phyloP scores from a whole-genome alignment of 768 basidiomycete species.

The Ramaria rubella region DNA sequence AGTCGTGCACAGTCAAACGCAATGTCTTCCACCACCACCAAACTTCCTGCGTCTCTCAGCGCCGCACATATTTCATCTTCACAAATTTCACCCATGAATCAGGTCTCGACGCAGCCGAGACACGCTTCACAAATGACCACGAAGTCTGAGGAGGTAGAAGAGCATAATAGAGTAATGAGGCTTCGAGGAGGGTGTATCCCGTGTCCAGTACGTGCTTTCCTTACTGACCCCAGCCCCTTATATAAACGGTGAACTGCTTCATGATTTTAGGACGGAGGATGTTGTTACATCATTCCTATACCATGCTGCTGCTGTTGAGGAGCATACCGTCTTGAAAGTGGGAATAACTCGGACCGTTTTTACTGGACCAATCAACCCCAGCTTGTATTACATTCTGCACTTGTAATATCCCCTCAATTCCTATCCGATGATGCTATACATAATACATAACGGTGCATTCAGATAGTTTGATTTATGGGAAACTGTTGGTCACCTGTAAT shows the following conservation, averaged over 20 bases:
- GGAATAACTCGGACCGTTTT: no score
- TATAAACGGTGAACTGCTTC: not conserved
- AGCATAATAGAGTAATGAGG: slow-evolving; percentile 5
- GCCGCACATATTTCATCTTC: not conserved
- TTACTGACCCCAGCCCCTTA: not conserved
- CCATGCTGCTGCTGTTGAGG: slow-evolving; percentile 5
- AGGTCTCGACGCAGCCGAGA: not conserved
- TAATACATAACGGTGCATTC: no score
- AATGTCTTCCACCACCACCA: not conserved
- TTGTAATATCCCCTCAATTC: no score
- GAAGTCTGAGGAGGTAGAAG: not conserved
- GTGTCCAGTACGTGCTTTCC: slow-evolving; percentile 2
- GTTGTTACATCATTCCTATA: slow-evolving; percentile 6
- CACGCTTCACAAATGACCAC: slow-evolving; percentile 1
- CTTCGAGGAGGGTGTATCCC: slow-evolving; percentile 10
- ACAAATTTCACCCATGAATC: not conserved
- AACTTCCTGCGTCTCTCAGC: not conserved
- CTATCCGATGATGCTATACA: no score
- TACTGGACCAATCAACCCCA: no score
- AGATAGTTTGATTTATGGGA: no score
- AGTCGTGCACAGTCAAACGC: not conserved
- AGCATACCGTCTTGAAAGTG: no score
- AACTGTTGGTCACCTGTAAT: no score
- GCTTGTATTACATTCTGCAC: no score
- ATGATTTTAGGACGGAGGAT: not conserved